Evolutionary conservation across 176 grass and related monocot species (phyloP), one percentile per base, ranked within the genome.

Genomic region (Bromus sterilis): DNA sequence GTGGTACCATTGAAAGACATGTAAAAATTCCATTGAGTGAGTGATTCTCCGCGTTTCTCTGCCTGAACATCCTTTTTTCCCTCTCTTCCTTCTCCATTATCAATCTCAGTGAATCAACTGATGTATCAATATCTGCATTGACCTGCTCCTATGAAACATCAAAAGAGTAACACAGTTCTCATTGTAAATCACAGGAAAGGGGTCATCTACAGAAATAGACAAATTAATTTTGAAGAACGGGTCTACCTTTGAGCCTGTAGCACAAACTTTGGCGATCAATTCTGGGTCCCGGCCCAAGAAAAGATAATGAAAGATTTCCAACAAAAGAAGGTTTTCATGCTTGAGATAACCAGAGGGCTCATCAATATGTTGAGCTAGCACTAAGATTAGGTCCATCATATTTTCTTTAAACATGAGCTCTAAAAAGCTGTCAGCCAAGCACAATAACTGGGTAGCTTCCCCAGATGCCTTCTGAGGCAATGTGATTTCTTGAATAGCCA

Each of bases 321-420:
- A 80, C 41, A 98, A 80, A 85, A 98, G 95, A 62, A 94, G 74
- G 80, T 93, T 98, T 78, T 98, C 95, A 39, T 94, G 78, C 81
- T 87, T 82, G 63, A 98, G 86, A 89, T 86, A 94, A 90, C 88
- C 95, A 62, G 88, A 93, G 64, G 86, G 75, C 71, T 94, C 94
- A 70, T 93, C 81, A 63, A 94, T 82, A 86, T 98, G 90, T 78
- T 98, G 95, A 64, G 90, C 91, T 56, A 98, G 79, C 51, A 98
- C 90, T 91, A 98, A 91, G 73, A 98, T 98, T 77, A 98, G 49
- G 75, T 98, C 95, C 92, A 98, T 89, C 30, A 94, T 88, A 91
- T 98, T 91, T 84, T 98, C 95, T 87, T 94, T 83, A 84, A 98
- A 98, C 84, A 94, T 83, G 62, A 98, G 87, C 62, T 94, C 95